Base-by-base conservation (phyloP, 805 yeast species). In the Cyberlindnera samutprakarnensis region DNA sequence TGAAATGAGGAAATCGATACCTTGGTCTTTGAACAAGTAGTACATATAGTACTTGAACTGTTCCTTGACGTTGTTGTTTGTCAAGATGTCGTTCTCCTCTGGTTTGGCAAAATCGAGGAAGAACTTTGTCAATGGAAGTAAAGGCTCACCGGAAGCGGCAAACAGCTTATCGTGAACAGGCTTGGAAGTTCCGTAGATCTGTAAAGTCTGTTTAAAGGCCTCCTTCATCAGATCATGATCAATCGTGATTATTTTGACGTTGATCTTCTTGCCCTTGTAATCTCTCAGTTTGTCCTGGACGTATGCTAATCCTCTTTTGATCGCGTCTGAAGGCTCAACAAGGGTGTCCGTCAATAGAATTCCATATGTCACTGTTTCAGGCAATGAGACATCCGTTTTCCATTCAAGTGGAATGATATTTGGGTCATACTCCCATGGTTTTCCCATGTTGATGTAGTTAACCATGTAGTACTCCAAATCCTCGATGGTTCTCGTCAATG, bases 391-490 rank as follows among this genome's bases (percentile, higher is more conserved):
- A n/a, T n/a, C n/a, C 15, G 51, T 47, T 32, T 45, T 48, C 70
- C 70, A 65, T 21, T 63, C 59, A 31, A 65, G 38, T 13, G 65
- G 62, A 7, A 57, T 35, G 9, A 46, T 37, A 23, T 42, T 41
- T 13, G 60, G 59, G 44, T 72, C 78, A 16, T 47, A 48, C 20
- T 61, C 58, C 83, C 85, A 77, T 14, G 86, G 87, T 43, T 72
- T 62, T 38, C 84, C 86, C 15, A 62, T 61, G 31, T 49, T 49
- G 26, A 50, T 42, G 50, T 72, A 76, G 19, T 62, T 45, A 36
- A 73, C 68, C 85, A 78, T 78, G 61, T 75, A 75, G 40, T 72
- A 61, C 14, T 79, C 86, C 39, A 81, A 53, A 55, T 81, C 88
- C 5, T 76, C 82, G 25, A 78, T 54, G 3, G 70, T 57, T 44